A percentile compares a stretch with the other conserved stretches of the same genome.
Conservation (phyloP, 768 basidiomycete genomes). For the Calocera cornea region DNA sequence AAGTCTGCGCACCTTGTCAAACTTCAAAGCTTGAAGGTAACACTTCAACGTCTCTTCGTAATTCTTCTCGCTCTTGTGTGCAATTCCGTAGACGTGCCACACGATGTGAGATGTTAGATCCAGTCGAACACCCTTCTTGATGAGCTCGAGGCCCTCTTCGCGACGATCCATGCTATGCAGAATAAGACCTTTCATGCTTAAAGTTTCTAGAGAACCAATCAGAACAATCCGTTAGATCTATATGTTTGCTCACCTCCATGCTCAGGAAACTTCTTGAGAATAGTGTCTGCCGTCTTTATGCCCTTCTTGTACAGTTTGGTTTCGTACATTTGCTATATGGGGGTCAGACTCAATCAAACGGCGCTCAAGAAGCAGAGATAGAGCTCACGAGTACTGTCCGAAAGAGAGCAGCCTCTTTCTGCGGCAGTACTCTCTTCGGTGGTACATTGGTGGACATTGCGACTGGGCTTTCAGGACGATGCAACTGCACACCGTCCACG, state of each 20-base stretch:
- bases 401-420: conserved; percentile 76
- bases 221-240: too few relatives aligned
- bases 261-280: conserved; percentile 88
- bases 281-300: conserved; percentile 78
- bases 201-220: conserved; percentile 48
- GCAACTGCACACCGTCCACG: not conserved
- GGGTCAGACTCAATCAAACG: not conserved
- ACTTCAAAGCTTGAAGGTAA: conserved; percentile 74
- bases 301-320: conserved; percentile 77
- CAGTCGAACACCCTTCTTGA: conserved; percentile 67
- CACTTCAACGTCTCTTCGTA: conserved; percentile 90
- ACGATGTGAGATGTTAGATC: conserved; percentile 85
- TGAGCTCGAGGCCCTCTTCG: conserved; percentile 68
- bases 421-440: conserved; percentile 45
- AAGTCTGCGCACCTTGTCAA: conserved; percentile 55
- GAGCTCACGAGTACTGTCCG: conserved; percentile 55
- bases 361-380: not conserved
- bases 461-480: not conserved
- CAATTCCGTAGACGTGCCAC: conserved; percentile 96
- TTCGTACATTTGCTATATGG: conserved; percentile 55
- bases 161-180: conserved; percentile 64
- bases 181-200: conserved; percentile 92
- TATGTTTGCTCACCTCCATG: conserved; percentile 84
- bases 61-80: conserved; percentile 87
- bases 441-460: conserved; percentile 7